A percentile compares a stretch with the other conserved stretches of the same genome.
Evolutionary conservation across 169 alveolate genomes (phyloP).

Genomic region (Plasmodium ovale): DNA sequence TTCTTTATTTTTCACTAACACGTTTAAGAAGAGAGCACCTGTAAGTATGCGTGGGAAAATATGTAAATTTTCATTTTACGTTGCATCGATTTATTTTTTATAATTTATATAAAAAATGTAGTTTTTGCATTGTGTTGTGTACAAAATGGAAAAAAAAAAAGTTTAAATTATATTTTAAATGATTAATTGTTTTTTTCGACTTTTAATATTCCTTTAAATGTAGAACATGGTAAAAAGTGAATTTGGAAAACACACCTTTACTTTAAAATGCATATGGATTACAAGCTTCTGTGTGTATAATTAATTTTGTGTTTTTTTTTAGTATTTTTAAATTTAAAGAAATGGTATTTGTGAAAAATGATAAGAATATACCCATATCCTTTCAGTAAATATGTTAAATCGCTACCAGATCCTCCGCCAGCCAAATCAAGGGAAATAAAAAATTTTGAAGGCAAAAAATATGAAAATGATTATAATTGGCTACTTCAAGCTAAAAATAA

Average conservation of each 20-base stretch:
- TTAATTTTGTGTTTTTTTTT: conserved; percentile 38
- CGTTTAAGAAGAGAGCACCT: conserved; percentile 8
- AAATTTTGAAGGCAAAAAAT: conserved; percentile 53
- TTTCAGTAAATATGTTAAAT: conserved; percentile 66
- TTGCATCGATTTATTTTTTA: conserved; percentile 14
- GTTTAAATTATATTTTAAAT: conserved; percentile 62
- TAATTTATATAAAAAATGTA: background rate
- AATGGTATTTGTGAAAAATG: conserved; percentile 43
- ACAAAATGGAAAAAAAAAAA: conserved; percentile 19
- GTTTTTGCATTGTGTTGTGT: background rate
- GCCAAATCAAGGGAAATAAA: conserved; percentile 60
- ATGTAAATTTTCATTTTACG: conserved; percentile 7
- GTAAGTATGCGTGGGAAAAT: background rate
- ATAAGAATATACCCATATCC: conserved; percentile 74
- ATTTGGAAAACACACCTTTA: background rate
- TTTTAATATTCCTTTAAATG: conserved; percentile 20
- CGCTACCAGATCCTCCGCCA: conserved; percentile 76
- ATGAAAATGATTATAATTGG: conserved; percentile 64
- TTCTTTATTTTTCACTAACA: conserved; percentile 8
- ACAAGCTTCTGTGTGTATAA: conserved; percentile 7
- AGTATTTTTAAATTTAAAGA: conserved; percentile 47
- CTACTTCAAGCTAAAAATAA: conserved; percentile 54
- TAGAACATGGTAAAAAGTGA: conserved; percentile 22
- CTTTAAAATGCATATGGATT: background rate
- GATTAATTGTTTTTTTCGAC: background rate